Base-by-base conservation (phyloP, 768 basidiomycete species). In the Suillus sp. region DNA sequence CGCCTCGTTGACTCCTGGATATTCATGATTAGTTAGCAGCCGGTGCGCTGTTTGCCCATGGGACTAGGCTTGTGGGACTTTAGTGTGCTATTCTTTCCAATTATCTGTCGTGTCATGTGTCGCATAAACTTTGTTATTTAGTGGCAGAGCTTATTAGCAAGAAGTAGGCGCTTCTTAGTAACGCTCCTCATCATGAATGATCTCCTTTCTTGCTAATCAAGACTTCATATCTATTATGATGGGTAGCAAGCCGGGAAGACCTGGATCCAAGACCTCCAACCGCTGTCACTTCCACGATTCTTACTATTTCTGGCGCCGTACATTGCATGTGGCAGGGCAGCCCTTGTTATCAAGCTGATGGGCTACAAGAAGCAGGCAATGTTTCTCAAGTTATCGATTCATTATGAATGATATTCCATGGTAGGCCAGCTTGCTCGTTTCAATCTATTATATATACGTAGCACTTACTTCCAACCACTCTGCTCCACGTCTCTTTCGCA, bases 401-500 rank as follows among this genome's bases (percentile, higher is more conserved):
- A n/a, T n/a, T n/a, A n/a, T n/a, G n/a, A n/a, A n/a, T n/a, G n/a
- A n/a, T n/a, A n/a, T n/a, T n/a, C n/a, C n/a, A n/a, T n/a, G n/a
- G n/a, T n/a, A n/a, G n/a, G n/a, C n/a, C n/a, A n/a, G n/a, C n/a
- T n/a, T n/a, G n/a, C n/a, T n/a, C n/a, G n/a, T n/a, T n/a, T n/a
- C n/a, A n/a, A n/a, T n/a, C n/a, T n/a, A n/a, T n/a, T n/a, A n/a
- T n/a, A n/a, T n/a, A n/a, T n/a, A n/a, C n/a, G n/a, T n/a, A n/a
- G n/a, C n/a, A n/a, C n/a, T n/a, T n/a, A 32, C 32, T 4, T 18
- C 43, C 43, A 60, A 63, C 45, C n/a, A 13, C 10, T n/a, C 2
- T 10, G n/a, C 25, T 18, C 9, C 18, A 10, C 61, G 25, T 25
- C 1, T 48, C 25, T 16, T 48, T 62, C 57, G 59, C n/a, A 74